A percentile compares a stretch with the other conserved stretches of the same genome.
Evolutionary conservation across 306 rosid genomes (phyloP).

Genomic region (Hylodesmum podocarpum): DNA sequence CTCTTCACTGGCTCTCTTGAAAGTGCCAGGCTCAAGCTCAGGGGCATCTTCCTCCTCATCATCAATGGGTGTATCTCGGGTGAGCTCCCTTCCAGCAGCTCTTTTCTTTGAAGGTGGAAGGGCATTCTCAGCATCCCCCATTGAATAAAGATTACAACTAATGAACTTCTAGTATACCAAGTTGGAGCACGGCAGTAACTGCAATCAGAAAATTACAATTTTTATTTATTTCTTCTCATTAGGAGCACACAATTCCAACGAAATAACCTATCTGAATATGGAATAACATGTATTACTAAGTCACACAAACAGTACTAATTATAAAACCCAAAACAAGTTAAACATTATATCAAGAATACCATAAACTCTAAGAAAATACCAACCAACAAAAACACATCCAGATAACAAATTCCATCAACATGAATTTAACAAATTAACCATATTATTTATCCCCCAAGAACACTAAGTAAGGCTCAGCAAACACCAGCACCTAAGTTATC

Average conservation of each 20-base stretch:
- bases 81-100: constrained; percentile 87
- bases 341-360: neutral
- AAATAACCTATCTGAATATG: neutral
- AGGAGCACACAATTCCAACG: neutral
- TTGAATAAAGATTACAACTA: constrained; percentile 36
- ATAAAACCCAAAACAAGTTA: neutral
- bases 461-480: neutral
- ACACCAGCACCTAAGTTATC: neutral
- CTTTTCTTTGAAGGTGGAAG: constrained; percentile 83
- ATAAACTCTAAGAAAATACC: neutral
- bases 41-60: constrained; percentile 76
- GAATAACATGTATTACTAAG: neutral
- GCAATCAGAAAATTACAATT: constrained; percentile 30
- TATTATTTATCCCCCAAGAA: neutral
- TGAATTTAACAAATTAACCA: neutral
- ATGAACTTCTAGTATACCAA: constrained; percentile 1
- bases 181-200: constrained; percentile 31
- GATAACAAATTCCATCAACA: neutral
- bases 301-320: neutral
- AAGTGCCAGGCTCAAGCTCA: constrained; percentile 72
- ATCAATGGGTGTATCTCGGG: constrained; percentile 78
- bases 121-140: constrained; percentile 78
- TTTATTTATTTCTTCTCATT: neutral
- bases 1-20: constrained; percentile 90
- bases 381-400: neutral